Evolutionary conservation across 306 rosid species (phyloP), one percentile per base, ranked within the genome.

Genomic region (Heteromeles arbutifolia): DNA sequence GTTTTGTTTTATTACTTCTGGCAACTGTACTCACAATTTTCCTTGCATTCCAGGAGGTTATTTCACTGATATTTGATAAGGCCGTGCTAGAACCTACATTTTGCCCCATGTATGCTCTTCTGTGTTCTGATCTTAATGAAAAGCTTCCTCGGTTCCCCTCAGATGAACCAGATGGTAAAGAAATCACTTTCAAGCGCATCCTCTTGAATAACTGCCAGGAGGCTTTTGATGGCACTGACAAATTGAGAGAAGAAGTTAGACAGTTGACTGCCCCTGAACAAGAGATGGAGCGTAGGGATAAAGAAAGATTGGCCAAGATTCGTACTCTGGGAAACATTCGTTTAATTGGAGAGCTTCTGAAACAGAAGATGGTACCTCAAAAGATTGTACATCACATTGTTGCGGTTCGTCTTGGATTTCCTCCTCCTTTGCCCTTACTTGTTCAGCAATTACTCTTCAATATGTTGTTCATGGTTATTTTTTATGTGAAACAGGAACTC

Each of bases 51-150:
- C 99, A 96, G 99, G 99, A 32, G 25, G 98, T 96, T 75, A 96
- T 96, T 81, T 72, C 79, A 1, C 89, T 92, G 72, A 96, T 96
- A 75, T 96, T 92, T 86, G 99, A 96, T 31, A 96, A 96, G 85
- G 98, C 99, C 32, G 98, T 96, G 79, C 91, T 96, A 59, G 99
- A 96, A 54, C 99, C 99, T 29, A 96, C 99, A 22, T 96, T 96
- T 86, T 96, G 99, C 81, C 98, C 96, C 79, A 96, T 96, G 99
- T 96, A 96, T 79, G 96, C 99, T 37, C 90, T 29, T 69, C 83
- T 96, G 78, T 96, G 99, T 72, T 85, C 80, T 26, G 98, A 96
- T 85, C 98, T 96, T 54, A 86, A 89, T 77, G 90, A 78, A 81
- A 92, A 87, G 85, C 98, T 96, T 70, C 97, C 96, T 34, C 84